phyloP scores from a whole-genome alignment of 2,329 filamentous ascomycete genomes.

The Colletotrichum echinochloae region DNA sequence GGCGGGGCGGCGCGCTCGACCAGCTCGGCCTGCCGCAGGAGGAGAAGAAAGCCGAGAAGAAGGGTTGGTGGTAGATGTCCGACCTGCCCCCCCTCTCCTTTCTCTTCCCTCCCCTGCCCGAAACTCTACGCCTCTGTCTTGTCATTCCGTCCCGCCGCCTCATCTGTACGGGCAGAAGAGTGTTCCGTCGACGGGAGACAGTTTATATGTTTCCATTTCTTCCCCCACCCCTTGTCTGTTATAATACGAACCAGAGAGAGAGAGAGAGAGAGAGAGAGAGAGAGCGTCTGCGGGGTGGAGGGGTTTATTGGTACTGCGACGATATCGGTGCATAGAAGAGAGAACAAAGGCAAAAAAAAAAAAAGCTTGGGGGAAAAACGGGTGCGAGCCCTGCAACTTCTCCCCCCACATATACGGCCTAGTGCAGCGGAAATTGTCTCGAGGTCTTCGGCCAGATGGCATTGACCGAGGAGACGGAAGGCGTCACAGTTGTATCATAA shows the following conservation, averaged over 20 bases:
- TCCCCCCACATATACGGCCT: not conserved
- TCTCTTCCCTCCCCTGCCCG: not conserved
- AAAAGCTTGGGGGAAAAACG: not conserved
- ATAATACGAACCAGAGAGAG: constrained; percentile 18
- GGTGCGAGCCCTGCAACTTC: not conserved
- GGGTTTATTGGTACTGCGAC: constrained; percentile 12
- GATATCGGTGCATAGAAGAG: constrained; percentile 21
- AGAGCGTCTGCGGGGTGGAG: not conserved
- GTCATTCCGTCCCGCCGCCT: not conserved
- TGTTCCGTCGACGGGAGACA: not conserved
- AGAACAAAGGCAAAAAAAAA: not conserved
- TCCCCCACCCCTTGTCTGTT: not conserved
- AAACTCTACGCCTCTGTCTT: not conserved
- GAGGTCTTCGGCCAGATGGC: not conserved
- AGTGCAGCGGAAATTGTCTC: not conserved
- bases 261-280: not conserved
- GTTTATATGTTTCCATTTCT: no score
- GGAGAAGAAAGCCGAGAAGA: constrained; percentile 53
- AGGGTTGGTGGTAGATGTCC: constrained; percentile 56
- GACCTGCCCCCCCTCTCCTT: not conserved
- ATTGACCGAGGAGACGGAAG: constrained; percentile 9
- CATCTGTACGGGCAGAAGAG: no score
- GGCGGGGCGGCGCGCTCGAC: constrained; percentile 63
- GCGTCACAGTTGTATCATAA: constrained; percentile 55
- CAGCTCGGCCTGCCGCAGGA: constrained; percentile 55